These are phyloP conservation scores for Blastocystis sp. DNA, from an alignment of 352 stramenopile genomes.

Conservation along the genomic window DNA sequence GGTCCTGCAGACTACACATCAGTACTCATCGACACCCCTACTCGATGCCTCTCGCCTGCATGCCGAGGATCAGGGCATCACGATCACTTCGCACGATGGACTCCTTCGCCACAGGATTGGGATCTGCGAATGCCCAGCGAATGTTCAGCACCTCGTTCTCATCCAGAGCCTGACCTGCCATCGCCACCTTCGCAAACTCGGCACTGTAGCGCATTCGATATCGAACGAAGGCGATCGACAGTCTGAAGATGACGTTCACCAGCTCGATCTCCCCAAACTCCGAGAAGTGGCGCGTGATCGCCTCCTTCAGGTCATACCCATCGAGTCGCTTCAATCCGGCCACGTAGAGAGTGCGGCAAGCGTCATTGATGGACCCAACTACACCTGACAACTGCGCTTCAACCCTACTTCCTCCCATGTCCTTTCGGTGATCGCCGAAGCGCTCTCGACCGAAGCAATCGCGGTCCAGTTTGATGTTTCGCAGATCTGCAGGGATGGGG, in stretches of 20 bases:
- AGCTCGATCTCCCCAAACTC: conserved; percentile 86
- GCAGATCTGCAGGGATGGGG: conserved; percentile 64
- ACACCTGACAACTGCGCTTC: neutral
- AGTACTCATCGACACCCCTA: neutral
- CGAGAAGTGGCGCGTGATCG: conserved; percentile 77
- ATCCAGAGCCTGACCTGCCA: conserved; percentile 79
- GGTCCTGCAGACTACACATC: neutral
- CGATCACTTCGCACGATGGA: conserved; percentile 75
- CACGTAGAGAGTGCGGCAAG: conserved; percentile 82
- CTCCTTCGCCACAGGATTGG: conserved; percentile 82
- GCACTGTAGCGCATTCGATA: conserved; percentile 67
- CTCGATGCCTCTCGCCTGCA: conserved; percentile 70
- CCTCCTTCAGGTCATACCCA: conserved; percentile 69
- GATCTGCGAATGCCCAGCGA: conserved; percentile 83
- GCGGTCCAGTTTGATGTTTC: conserved; percentile 68
- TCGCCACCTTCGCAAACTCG: conserved; percentile 73
- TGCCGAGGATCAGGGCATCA: conserved; percentile 78
- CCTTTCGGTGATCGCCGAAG: conserved; percentile 79
- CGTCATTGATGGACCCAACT: conserved; percentile 80
- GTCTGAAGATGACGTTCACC: conserved; percentile 83
- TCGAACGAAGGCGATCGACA: conserved; percentile 81
- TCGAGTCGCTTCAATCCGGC: conserved; percentile 71
- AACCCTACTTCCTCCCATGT: conserved; percentile 74
- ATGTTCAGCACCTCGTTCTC: conserved; percentile 81
- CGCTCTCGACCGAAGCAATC: conserved; percentile 83